Base-by-base conservation (phyloP, 2,329 filamentous ascomycete genomes). In the Paecilomyces formosus region DNA sequence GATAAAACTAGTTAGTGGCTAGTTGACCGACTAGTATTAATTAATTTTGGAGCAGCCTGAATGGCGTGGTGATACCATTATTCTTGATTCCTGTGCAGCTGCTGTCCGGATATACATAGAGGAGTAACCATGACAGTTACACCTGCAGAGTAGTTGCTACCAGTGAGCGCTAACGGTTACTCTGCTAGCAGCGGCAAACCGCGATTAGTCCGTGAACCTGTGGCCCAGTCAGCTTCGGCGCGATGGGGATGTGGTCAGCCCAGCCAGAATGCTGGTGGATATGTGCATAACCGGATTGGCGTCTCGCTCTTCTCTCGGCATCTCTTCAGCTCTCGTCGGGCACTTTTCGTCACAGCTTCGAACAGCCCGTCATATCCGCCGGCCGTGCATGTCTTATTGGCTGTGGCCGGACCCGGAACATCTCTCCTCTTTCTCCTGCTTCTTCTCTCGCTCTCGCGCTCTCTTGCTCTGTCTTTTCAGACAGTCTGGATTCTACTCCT, bases 401-500 rank as follows among this genome's bases (percentile, higher is more conserved):
- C 18, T 45, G 39, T 21, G 21, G 11, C 18, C 28, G 28, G n/a
- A n/a, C n/a, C 61, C 45, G 56, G 54, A 55, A 26, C 61, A 54
- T 58, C 57, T 58, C 55, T 58, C 61, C 54, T 61, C 59, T 55
- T 57, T 60, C 59, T 61, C 57, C 64, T 62, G 55, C 56, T 57
- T 63, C 55, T 58, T 57, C 39, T 56, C 58, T 24, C 12, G 30
- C 53, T 54, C 39, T 21, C 21, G 30, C 28, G 26, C 35, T 57
- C 52, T 59, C 57, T 61, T 30, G 24, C 24, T 26, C 2, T 3
- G 24, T 26, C 24, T 26, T 26, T 26, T 26, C 3, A 26, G 24
- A 26, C 24, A 26, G 24, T 26, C 24, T 26, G 24, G 6, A 26
- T 26, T 26, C 24, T 26, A 39, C 6, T 39, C n/a, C 35, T 18